Evolutionary conservation across 257 asterid genomes (phyloP).

Genomic region (Fraxinus anomala): DNA sequence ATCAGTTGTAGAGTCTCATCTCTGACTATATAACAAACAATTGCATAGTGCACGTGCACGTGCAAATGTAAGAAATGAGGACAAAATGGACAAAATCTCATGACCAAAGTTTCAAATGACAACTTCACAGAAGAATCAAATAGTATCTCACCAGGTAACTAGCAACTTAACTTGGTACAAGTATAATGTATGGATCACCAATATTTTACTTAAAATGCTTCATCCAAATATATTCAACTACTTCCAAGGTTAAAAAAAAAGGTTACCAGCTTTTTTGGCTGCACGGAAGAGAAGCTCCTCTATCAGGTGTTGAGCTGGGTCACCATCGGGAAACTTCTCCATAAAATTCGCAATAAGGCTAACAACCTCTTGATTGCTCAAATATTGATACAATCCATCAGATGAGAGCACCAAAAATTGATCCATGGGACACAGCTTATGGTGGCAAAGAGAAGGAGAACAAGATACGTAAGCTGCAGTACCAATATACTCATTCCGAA

Average conservation of each 20-base stretch:
- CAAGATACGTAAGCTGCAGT: conserved; percentile 86
- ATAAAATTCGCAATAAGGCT: conserved; percentile 77
- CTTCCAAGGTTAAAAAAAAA: conserved; percentile 1
- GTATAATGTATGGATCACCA: not conserved
- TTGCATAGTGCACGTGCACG: not conserved
- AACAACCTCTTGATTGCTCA: conserved; percentile 94
- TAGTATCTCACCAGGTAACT: not conserved
- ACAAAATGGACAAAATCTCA: not conserved
- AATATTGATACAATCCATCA: conserved; percentile 94
- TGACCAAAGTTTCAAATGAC: not conserved
- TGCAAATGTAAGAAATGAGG: not conserved
- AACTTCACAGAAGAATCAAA: not conserved
- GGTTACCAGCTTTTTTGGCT: conserved; percentile 93
- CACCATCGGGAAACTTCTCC: conserved; percentile 97
- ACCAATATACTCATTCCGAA: conserved; percentile 93
- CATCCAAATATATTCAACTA: not conserved
- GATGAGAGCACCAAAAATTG: conserved; percentile 94
- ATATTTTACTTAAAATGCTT: not conserved
- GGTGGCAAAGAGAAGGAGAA: conserved; percentile 88
- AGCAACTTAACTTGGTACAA: not conserved
- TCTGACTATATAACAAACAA: not conserved
- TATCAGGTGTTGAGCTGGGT: conserved; percentile 94
- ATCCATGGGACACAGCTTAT: conserved; percentile 81
- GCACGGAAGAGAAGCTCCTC: conserved; percentile 95
- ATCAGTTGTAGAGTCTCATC: not conserved